Evolutionary conservation across 192 early-diverging fungal genomes (phyloP).

Genomic region (Mortierella antarctica): DNA sequence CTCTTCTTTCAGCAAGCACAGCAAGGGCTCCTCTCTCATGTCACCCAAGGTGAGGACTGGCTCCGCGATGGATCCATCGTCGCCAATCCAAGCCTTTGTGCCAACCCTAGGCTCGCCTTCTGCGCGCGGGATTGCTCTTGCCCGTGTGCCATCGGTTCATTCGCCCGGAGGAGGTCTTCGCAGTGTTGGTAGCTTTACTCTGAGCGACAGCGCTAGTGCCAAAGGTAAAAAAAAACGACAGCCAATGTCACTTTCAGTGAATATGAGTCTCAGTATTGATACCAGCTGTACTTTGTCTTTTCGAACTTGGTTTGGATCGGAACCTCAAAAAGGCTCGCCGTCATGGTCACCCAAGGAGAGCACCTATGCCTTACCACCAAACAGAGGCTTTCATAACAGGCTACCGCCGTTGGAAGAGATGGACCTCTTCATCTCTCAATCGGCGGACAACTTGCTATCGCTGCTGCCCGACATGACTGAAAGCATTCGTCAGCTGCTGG

Average conservation of each 20-base stretch:
- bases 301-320: background rate
- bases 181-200: no score
- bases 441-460: constrained; percentile 29
- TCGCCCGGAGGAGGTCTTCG: background rate
- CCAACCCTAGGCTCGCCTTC: constrained; percentile 1
- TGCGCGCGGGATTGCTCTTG: background rate
- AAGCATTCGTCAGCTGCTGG: constrained; percentile 26
- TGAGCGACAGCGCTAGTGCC: no score
- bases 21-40: no score
- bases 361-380: constrained; percentile 18
- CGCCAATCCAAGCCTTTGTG: constrained; percentile 9
- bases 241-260: background rate
- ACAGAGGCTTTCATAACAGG: constrained; percentile 29
- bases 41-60: constrained; percentile 8
- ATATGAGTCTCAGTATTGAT: background rate
- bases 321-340: constrained; percentile 16
- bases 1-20: background rate
- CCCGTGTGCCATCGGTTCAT: constrained; percentile 6
- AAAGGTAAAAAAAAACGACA: constrained; percentile 4
- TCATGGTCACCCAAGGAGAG: constrained; percentile 36
- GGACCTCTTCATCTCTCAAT: constrained; percentile 39
- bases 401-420: constrained; percentile 36
- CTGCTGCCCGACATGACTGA: constrained; percentile 42
- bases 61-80: background rate
- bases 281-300: background rate